Evolutionary conservation across 495 filamentous ascomycete species (phyloP).

Genomic region (Penicillium lividum): DNA sequence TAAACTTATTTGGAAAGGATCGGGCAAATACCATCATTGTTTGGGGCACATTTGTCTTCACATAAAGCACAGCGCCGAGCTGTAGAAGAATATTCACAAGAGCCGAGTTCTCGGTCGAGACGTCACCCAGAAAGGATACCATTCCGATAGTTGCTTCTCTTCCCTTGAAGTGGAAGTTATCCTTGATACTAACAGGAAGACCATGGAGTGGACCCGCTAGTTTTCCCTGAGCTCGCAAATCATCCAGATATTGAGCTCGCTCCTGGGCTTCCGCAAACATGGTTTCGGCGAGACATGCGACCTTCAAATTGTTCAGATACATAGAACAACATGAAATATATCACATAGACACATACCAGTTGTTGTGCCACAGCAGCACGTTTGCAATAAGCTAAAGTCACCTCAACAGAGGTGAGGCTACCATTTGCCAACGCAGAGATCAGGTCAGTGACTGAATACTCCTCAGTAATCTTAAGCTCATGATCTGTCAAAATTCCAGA

Average conservation of each 20-base stretch:
- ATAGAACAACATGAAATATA: not conserved
- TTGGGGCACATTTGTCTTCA: constrained; percentile 60
- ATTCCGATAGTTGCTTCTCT: constrained; percentile 33
- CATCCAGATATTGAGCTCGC: constrained; percentile 38
- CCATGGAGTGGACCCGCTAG: constrained; percentile 62
- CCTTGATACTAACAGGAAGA: constrained; percentile 64
- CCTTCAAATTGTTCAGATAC: constrained; percentile 14
- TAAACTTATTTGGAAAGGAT: not conserved
- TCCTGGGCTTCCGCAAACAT: constrained; percentile 45
- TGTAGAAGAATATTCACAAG: constrained; percentile 26
- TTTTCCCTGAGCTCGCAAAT: constrained; percentile 32
- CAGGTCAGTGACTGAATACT: constrained; percentile 45
- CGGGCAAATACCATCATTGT: constrained; percentile 33
- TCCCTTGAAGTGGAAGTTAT: constrained; percentile 55
- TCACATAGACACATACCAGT: constrained; percentile 28
- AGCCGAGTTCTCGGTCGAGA: constrained; percentile 17
- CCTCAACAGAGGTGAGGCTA: constrained; percentile 49
- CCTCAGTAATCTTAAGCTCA: constrained; percentile 55
- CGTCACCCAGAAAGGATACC: constrained; percentile 20
- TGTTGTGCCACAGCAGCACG: constrained; percentile 58
- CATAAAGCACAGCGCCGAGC: constrained; percentile 50
- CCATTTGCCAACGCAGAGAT: constrained; percentile 22
- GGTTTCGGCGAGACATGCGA: constrained; percentile 60
- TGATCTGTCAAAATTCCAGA: constrained; percentile 27
- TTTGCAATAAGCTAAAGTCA: constrained; percentile 58